Conservation (phyloP, 1,139 yeast genomes). For the Kodamaea plutei region DNA sequence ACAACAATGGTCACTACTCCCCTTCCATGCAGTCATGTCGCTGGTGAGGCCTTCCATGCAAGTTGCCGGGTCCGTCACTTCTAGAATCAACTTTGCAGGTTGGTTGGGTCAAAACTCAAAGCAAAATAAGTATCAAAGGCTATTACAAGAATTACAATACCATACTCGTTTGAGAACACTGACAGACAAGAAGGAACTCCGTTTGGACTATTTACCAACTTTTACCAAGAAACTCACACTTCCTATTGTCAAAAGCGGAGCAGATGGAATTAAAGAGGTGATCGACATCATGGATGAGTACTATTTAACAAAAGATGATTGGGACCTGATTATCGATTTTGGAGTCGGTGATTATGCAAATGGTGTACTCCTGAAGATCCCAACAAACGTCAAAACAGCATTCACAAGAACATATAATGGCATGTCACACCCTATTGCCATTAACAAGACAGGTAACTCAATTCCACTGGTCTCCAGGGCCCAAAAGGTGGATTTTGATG, state of each 20-base stretch:
- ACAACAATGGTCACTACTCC: conserved; percentile 94
- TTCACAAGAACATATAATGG: conserved; percentile 83
- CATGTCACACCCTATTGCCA: conserved; percentile 78
- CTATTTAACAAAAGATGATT: conserved; percentile 83
- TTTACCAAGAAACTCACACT: conserved; percentile 50
- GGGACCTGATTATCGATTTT: conserved; percentile 82
- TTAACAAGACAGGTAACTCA: conserved; percentile 64
- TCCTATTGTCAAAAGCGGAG: conserved; percentile 52
- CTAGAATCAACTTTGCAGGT: conserved; percentile 73
- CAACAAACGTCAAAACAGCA: conserved; percentile 73
- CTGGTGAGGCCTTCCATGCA: conserved; percentile 76
- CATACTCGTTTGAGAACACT: conserved; percentile 80
- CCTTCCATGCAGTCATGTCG: conserved; percentile 86
- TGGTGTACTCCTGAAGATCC: conserved; percentile 49
- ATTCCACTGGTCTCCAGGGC: conserved; percentile 34
- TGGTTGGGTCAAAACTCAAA: conserved; percentile 94
- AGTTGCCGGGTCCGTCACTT: conserved; percentile 68
- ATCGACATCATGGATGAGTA: conserved; percentile 76
- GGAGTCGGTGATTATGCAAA: conserved; percentile 61
- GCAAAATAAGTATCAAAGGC: conserved; percentile 68
- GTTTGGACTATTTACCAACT: conserved; percentile 73
- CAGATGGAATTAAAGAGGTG: conserved; percentile 62
- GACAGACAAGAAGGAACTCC: conserved; percentile 69
- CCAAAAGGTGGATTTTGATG: conserved; percentile 52
- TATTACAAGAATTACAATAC: conserved; percentile 83